These are phyloP conservation scores for Takashimella tepidaria DNA, from an alignment of 1,284 basidiomycete genomes.

Conservation along the genomic window DNA sequence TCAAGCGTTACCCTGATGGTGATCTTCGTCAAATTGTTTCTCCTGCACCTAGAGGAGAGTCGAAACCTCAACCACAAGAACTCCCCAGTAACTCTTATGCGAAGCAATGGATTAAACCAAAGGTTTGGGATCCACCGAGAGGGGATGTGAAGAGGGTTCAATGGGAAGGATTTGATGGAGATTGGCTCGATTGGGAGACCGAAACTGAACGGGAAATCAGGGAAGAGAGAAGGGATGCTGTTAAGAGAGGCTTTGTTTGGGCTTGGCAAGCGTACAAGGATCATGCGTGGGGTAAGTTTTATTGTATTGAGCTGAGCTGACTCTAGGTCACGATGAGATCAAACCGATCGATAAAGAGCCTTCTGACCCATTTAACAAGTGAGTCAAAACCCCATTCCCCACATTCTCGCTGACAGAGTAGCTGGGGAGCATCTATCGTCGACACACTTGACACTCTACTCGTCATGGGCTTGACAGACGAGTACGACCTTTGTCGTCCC, in stretches of 20 bases:
- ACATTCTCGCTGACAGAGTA: constrained; percentile 5
- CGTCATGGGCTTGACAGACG: constrained; percentile 73
- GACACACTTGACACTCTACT: constrained; percentile 85
- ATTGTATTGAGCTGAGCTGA: background rate
- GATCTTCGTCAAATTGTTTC: constrained; percentile 30
- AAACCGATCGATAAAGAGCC: constrained; percentile 28
- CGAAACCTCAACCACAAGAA: constrained; percentile 1
- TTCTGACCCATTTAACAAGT: constrained; percentile 45
- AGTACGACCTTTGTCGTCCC: constrained; percentile 68
- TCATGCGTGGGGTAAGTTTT: constrained; percentile 45
- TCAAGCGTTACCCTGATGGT: constrained; percentile 23
- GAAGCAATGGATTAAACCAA: constrained; percentile 30
- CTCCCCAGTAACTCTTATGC: constrained; percentile 22
- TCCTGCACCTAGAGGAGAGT: constrained; percentile 3
- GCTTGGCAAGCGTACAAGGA: constrained; percentile 49
- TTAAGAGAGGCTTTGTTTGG: constrained; percentile 44
- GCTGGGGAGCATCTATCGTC: constrained; percentile 80
- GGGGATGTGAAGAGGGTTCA: constrained; percentile 24
- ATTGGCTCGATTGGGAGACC: constrained; percentile 23
- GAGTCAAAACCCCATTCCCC: constrained; percentile 6
- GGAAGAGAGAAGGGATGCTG: constrained; percentile 37
- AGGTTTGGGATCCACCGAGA: constrained; percentile 27
- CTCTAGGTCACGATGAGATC: constrained; percentile 46
- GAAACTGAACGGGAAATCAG: constrained; percentile 22
- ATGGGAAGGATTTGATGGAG: constrained; percentile 28